Evolutionary conservation across 345 rosid genomes (phyloP).

Genomic region (Raphanus sativus): DNA sequence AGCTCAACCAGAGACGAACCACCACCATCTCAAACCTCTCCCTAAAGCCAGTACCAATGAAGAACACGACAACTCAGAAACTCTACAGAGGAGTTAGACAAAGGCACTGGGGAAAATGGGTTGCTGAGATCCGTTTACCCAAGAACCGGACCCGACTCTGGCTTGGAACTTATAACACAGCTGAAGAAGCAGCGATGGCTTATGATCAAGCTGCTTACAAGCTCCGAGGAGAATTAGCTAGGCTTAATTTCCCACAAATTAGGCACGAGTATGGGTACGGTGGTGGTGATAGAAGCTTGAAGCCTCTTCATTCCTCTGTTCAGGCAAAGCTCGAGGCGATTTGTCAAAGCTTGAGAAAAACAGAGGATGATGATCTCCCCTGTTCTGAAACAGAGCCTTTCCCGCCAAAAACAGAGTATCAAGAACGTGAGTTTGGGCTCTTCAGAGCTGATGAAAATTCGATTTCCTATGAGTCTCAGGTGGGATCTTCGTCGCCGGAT

Average conservation of each 20-base stretch:
- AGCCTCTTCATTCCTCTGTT: conserved; percentile 82
- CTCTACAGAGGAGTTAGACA: conserved; percentile 92
- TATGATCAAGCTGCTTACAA: conserved; percentile 84
- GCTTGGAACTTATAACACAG: conserved; percentile 97
- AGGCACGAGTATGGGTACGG: conserved; percentile 36
- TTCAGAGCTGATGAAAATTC: conserved; percentile 38
- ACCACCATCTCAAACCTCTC: conserved; percentile 36
- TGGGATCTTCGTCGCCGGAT: conserved; percentile 65
- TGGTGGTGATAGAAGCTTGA: conserved; percentile 37
- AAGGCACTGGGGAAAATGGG: conserved; percentile 98
- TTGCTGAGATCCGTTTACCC: conserved; percentile 90
- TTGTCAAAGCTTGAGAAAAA: conserved; percentile 57
- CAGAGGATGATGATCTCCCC: conserved; percentile 44
- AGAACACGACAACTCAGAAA: conserved; percentile 49
- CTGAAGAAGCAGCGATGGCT: conserved; percentile 89
- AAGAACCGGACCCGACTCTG: conserved; percentile 89
- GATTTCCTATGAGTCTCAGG: conserved; percentile 45
- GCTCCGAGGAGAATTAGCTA: conserved; percentile 76
- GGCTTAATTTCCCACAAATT: conserved; percentile 82
- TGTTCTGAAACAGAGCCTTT: conserved; percentile 39
- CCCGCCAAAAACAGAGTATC: conserved; percentile 38
- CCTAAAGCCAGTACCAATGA: conserved; percentile 66
- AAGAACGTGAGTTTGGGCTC: conserved; percentile 29
- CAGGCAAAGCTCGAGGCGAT: conserved; percentile 81
- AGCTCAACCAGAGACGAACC: conserved; percentile 46